Evolutionary conservation across 192 early-diverging fungal genomes (phyloP).

Genomic region (Blastocladiella britannica): DNA sequence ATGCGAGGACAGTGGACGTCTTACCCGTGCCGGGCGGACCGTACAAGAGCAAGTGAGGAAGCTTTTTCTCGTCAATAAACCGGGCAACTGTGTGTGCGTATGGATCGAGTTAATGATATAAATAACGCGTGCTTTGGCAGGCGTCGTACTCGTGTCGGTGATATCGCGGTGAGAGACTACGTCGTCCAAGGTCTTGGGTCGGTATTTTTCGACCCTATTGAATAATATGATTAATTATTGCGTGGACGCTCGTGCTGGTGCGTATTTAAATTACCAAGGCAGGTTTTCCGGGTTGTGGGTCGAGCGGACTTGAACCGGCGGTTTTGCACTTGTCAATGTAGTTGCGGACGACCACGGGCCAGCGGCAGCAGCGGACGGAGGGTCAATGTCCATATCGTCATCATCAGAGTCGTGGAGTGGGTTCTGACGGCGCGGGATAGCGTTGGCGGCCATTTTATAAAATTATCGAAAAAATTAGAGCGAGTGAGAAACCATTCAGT

Average conservation of each 20-base stretch:
- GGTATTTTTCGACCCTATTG: conserved; percentile 89
- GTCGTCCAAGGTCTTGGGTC: conserved; percentile 69
- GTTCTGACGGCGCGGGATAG: too few relatives aligned
- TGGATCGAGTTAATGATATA: background rate
- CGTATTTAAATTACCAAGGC: conserved; percentile 9
- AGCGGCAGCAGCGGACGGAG: too few relatives aligned
- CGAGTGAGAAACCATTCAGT: too few relatives aligned
- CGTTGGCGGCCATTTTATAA: too few relatives aligned
- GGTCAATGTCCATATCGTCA: background rate
- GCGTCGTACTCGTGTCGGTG: conserved; percentile 51
- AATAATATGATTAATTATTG: background rate
- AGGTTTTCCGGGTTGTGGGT: conserved; percentile 6
- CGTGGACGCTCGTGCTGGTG: background rate
- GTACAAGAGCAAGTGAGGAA: conserved; percentile 94
- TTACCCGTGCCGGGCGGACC: conserved; percentile 96
- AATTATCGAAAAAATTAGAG: too few relatives aligned
- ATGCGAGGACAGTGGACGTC: conserved; percentile 88
- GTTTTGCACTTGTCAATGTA: background rate
- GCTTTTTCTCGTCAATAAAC: conserved; percentile 76
- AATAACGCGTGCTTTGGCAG: too few relatives aligned
- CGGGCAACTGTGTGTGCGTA: conserved; percentile 33
- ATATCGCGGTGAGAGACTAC: conserved; percentile 87
- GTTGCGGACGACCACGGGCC: background rate
- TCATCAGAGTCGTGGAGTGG: too few relatives aligned
- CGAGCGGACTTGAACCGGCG: background rate